Evolutionary conservation across 2,329 filamentous ascomycete species (phyloP), one percentile per base, ranked within the genome.

Genomic region (Aspergillus melleus): DNA sequence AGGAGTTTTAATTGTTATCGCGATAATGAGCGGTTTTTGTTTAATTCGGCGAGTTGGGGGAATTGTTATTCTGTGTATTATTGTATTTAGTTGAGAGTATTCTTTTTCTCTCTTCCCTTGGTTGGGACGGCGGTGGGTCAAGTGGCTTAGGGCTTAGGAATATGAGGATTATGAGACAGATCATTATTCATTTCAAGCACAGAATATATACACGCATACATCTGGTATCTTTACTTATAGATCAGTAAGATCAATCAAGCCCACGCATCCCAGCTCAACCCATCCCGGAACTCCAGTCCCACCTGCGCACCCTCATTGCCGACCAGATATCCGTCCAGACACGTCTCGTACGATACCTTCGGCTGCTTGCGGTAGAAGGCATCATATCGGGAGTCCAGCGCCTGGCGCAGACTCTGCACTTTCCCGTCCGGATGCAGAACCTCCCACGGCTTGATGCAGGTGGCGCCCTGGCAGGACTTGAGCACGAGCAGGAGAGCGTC

Each of bases 401-500:
- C 74, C 55, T 77, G 74, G 0, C 56, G 61, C 1, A 79, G 66
- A 14, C 60, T 72, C 2, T 53, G 44, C 0, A 79, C 74, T 0
- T 64, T 54, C 1, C 72, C 69, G 2, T 64, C 61, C 0, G 72
- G 71, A 39, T 79, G 76, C 2, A 79, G 62, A 0, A 71, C 65
- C 22, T 68, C 58, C 77, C 76, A 79, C 2, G 76, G 77, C 49
- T 72, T 61, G 36, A 72, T 69, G 54, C 77, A 79, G 4, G 68
- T 70, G 4, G 46, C 39, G 8, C 69, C 74, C 53, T 75, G 69
- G 66, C 77, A 79, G 0, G 76, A 74, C 44, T 78, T 79, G 4
- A 78, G 64, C 0, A 78, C 73, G n/a, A 79, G 58, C 0, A 78
- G 64, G 1, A 78, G 62, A 2, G 76, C 66, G 58, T 79, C 75